Base-by-base conservation (phyloP, 768 basidiomycete genomes). In the Xanthoconium purpureum region DNA sequence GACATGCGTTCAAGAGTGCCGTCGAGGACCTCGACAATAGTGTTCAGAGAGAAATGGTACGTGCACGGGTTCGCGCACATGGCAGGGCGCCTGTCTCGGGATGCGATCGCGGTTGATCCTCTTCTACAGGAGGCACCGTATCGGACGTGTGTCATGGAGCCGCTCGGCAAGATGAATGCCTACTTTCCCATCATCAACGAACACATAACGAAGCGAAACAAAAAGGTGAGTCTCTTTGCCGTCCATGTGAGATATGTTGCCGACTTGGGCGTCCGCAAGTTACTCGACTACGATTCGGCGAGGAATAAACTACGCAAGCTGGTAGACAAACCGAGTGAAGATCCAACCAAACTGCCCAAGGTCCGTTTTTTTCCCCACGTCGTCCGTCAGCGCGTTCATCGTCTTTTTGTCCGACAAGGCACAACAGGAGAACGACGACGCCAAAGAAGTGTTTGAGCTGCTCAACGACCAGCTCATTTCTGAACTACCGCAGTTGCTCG, bases 181-280 rank as follows among this genome's bases (percentile, higher is more conserved):
- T 97, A 97, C 72, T 96, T 93, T 74, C 92, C 94, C 4, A 75
- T 91, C 33, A 85, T 98, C 71, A 97, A 97, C 68, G 92, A 95
- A 56, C 91, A 95, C 54, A 93, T 99, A 59, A 57, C 83, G 50
- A 99, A 99, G 74, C 84, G 97, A 51, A 91, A 96, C 75, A 96
- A 99, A 80, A 99, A 98, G 84, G 95, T 92, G 40, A 6, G 67
- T 28, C 28, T 40, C 20, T 59, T 11, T 2, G 7, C n/a, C 17
- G 20, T 37, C 20, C 10, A 14, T 28, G 13, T 24, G 30, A 28
- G 30, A 29, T 30, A 13, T 6, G 13, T 58, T 35, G 35, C 48
- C 18, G 3, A 56, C 11, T 9, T 7, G 3, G 20, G 35, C 30
- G 17, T 24, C 46, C 9, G 62, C 24, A 67, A 97, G 96, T 80